These are phyloP conservation scores for Funneliformis caledonium DNA, from an alignment of 371 early-diverging fungal genomes.

Conservation along the genomic window DNA sequence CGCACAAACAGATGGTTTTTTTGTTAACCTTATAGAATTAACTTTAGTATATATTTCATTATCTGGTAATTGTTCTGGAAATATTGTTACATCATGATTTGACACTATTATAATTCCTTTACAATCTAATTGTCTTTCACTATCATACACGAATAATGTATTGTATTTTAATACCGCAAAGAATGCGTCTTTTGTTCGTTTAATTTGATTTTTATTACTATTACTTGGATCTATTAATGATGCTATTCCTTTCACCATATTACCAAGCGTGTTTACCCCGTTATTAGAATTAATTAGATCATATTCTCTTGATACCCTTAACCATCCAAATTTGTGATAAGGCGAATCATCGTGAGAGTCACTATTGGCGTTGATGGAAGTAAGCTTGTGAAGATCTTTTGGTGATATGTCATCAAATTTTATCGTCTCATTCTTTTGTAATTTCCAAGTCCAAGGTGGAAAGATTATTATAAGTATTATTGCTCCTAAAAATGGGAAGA, in stretches of 20 bases:
- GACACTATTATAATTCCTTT: conserved; percentile 73
- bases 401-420: conserved; percentile 9
- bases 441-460: background rate
- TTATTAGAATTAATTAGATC: conserved; percentile 42
- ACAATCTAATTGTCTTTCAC: conserved; percentile 81
- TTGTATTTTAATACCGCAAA: conserved; percentile 82
- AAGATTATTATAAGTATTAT: conserved; percentile 32
- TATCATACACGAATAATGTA: conserved; percentile 83
- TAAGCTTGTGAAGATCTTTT: background rate
- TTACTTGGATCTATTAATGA: conserved; percentile 38
- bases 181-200: conserved; percentile 57
- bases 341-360: conserved; percentile 22
- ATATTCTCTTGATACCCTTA: conserved; percentile 51
- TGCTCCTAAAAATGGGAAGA: conserved; percentile 50
- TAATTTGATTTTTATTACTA: conserved; percentile 36
- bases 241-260: conserved; percentile 45
- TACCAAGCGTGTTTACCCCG: conserved; percentile 48
- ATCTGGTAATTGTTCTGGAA: conserved; percentile 63
- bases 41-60: conserved; percentile 64
- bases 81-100: conserved; percentile 67
- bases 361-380: background rate
- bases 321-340: conserved; percentile 59
- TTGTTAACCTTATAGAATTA: conserved; percentile 55
- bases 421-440: conserved; percentile 11
- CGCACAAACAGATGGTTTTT: conserved; percentile 42